Percentiles rank a stretch among this genome's conserved stretches.
Evolutionary conservation across 2,329 filamentous ascomycete species (phyloP).

Genomic region (Macrophomina phaseolina): DNA sequence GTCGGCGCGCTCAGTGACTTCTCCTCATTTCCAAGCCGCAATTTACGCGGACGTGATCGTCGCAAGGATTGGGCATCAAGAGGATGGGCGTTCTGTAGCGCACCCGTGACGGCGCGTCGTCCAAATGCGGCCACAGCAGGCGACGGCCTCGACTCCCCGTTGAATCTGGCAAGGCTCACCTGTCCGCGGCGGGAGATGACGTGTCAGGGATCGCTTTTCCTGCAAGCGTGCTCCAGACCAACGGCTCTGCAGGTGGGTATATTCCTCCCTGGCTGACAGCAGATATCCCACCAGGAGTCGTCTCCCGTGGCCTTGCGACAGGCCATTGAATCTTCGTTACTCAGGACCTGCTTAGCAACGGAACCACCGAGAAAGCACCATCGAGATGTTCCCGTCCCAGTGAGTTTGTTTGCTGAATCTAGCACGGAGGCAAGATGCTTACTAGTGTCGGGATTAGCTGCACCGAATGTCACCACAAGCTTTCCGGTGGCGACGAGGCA

Average conservation of each 20-base stretch:
- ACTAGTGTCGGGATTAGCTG: background rate
- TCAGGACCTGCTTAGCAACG: too few relatives aligned
- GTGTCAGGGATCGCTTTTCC: background rate
- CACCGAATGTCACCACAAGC: too few relatives aligned
- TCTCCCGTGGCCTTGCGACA: background rate
- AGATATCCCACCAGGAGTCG: background rate
- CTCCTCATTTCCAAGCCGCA: conserved; percentile 5
- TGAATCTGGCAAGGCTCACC: background rate
- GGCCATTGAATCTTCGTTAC: background rate
- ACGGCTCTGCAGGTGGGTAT: background rate
- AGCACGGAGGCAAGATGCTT: background rate
- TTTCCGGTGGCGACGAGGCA: too few relatives aligned
- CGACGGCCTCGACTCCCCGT: conserved; percentile 10
- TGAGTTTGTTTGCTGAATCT: background rate
- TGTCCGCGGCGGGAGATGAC: background rate
- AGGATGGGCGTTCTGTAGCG: background rate
- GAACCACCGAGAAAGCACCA: too few relatives aligned
- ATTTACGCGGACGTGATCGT: conserved; percentile 13
- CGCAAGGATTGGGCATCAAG: conserved; percentile 20
- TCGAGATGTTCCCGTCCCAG: background rate
- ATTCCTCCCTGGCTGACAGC: background rate
- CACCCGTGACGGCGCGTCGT: background rate
- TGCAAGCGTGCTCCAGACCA: background rate
- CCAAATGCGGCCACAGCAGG: background rate
- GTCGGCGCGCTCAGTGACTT: background rate